Evolutionary conservation across 1,284 basidiomycete species (phyloP).

Genomic region (Cutaneotrichosporon mucoides): DNA sequence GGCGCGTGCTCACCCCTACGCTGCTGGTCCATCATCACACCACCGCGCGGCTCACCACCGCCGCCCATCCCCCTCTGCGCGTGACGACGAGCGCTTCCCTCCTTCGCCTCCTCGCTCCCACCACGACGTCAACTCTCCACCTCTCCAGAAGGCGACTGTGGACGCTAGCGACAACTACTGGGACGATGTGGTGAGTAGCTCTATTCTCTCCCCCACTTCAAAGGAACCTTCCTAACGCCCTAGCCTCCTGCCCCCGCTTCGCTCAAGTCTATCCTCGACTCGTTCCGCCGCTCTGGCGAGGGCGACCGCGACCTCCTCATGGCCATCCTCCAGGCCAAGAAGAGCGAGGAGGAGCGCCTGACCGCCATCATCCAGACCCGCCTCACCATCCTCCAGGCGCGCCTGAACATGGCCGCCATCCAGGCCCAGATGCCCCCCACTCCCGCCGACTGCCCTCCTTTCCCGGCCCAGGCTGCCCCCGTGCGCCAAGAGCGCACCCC

Average conservation of each 20-base stretch:
- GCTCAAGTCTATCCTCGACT: conserved; percentile 74
- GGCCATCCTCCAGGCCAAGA: conserved; percentile 81
- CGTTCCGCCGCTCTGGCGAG: conserved; percentile 75
- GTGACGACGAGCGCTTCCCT: conserved; percentile 22
- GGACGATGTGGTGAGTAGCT: conserved; percentile 41
- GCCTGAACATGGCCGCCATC: conserved; percentile 25
- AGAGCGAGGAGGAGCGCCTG: conserved; percentile 67
- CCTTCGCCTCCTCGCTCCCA: conserved; percentile 41
- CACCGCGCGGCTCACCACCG: not conserved
- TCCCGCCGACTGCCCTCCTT: not conserved
- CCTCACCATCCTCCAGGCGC: conserved; percentile 45
- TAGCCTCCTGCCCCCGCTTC: conserved; percentile 60
- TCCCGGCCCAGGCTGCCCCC: not conserved
- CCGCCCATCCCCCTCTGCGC: not conserved
- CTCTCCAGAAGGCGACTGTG: conserved; percentile 21
- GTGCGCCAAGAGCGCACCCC: conserved; percentile 14
- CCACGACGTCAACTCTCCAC: conserved; percentile 35
- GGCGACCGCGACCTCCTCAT: conserved; percentile 84
- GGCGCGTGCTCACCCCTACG: conserved; percentile 17
- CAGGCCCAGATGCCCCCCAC: conserved; percentile 17
- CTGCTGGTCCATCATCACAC: not conserved
- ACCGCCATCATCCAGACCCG: conserved; percentile 46
- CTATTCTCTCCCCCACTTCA: conserved; percentile 8
- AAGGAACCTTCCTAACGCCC: not conserved
- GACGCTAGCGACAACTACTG: conserved; percentile 36